Base-by-base conservation (phyloP, 306 rosid species). In the Notholithocarpus densiflorus region DNA sequence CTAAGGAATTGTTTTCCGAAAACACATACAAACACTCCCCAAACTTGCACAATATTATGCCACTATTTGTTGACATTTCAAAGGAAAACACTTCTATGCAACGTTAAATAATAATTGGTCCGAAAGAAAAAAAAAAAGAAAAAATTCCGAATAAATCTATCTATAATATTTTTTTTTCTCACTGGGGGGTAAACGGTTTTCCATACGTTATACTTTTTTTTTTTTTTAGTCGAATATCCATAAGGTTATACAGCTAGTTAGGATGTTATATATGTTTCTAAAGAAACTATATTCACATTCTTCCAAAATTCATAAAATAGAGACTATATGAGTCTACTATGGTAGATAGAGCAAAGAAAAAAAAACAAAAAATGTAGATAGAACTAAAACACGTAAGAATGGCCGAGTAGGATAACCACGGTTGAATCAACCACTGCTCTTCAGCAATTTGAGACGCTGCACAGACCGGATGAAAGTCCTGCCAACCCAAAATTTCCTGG, bases 371-470 rank as follows among this genome's bases (percentile, higher is more conserved):
- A 12, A 23, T 7, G 13, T 65, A 65, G 17, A 32, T 8, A 32
- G 15, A 68, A 24, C 72, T 34, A 68, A 62, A 34, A 68, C 53
- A 5, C 26, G 3, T 23, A 19, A 48, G 72, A 34, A 18, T 17
- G 8, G 26, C 10, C 5, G 11, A 66, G 11, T 31, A 1, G 37
- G 53, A 48, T 3, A 8, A 19, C 17, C 20, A 14, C 13, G 2
- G 27, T 23, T 68, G 18, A 18, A 6, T 57, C 59, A 83, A 66
- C 60, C 52, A 37, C 68, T 71, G 55, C 53, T 89, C 91, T 83
- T 92, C 6, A 88, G 19, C 84, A 94, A 83, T 37, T 85, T 88
- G 65, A 94, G 91, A 24, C 92, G 88, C 72, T 79, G 92, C 24
- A 85, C 97, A 10, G 86, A 80, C 68, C 73, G 51, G 31, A 70